Evolutionary conservation across 441 rosid species (phyloP), one percentile per base, ranked within the genome.

Genomic region (Rhodomyrtus psidioides): DNA sequence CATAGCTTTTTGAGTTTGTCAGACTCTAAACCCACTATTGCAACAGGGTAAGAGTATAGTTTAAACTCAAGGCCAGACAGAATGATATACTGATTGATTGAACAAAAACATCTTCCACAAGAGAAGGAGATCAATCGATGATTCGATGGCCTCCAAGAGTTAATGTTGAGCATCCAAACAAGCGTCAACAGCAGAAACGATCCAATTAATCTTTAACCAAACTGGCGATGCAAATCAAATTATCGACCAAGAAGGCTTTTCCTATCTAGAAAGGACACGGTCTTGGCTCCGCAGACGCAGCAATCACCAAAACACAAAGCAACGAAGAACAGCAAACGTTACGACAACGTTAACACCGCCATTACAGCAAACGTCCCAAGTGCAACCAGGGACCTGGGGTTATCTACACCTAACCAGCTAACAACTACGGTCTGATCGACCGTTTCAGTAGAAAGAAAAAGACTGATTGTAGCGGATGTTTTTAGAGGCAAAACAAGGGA

Each of bases 181-280:
- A 5, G 28, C 44, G 19, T 17, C 44, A 8, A 17, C 75, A 16
- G 75, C 23, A 16, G 75, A 62, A 19, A 62, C 5, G 42, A 30
- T 62, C 39, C 44, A 9, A 17, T 30, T 2, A 62, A 28, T 30
- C 75, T 62, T 62, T 30, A 62, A 62, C 44, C 75, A 17, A 16
- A 60, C 23, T 2, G 23, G 42, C 42, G 0, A 60, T 7, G 74
- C 12, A 92, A 82, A 4, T 85, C 34, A 89, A 70, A 83, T 91
- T 93, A 81, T 13, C 88, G 58, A 86, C 88, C 94, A 91, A 92
- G 94, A 88, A 93, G 97, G 95, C 93, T 94, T 94, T 87, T 93
- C 94, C 94, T 90, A 89, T 15, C 74, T 82, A 89, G 88, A 94
- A 92, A 93, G 94, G 93, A 12, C 94, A 90, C 90, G 84, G 89